These are phyloP conservation scores for Chrysochromulina parva DNA, from an alignment of 78 protist genomes.

Conservation along the genomic window DNA sequence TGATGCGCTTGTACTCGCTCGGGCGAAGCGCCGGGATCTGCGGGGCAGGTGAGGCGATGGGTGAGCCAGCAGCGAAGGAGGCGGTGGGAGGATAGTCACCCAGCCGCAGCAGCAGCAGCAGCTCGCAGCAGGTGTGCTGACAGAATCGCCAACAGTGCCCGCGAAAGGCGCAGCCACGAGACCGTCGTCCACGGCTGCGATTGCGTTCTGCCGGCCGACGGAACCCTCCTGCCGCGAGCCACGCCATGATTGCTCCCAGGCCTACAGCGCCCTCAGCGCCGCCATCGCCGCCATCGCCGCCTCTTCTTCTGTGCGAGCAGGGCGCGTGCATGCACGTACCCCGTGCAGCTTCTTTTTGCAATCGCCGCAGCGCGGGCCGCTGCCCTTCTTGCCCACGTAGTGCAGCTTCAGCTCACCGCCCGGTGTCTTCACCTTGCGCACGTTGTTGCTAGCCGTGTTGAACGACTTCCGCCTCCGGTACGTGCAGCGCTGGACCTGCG, in stretches of 20 bases:
- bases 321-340: background rate
- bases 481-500: constrained; percentile 73
- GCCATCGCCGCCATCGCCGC: no score
- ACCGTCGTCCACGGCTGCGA: background rate
- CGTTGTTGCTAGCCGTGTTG: constrained; percentile 71
- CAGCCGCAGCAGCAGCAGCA: background rate
- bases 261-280: no score
- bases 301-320: no score
- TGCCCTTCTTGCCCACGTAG: constrained; percentile 79
- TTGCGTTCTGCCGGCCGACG: background rate
- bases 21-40: constrained; percentile 75
- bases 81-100: background rate
- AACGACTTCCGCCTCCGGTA: constrained; percentile 84
- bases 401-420: constrained; percentile 23
- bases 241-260: no score
- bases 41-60: no score
- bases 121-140: background rate
- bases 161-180: background rate
- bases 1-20: constrained; percentile 46
- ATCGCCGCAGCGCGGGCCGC: constrained; percentile 82
- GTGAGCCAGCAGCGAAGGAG: background rate
- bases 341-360: constrained; percentile 81
- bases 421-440: constrained; percentile 35
- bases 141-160: background rate
- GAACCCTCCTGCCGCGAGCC: background rate